Percentiles rank a stretch among this genome's conserved stretches.
phyloP scores from a whole-genome alignment of 2,329 filamentous ascomycete species.

The Fusarium sp. region DNA sequence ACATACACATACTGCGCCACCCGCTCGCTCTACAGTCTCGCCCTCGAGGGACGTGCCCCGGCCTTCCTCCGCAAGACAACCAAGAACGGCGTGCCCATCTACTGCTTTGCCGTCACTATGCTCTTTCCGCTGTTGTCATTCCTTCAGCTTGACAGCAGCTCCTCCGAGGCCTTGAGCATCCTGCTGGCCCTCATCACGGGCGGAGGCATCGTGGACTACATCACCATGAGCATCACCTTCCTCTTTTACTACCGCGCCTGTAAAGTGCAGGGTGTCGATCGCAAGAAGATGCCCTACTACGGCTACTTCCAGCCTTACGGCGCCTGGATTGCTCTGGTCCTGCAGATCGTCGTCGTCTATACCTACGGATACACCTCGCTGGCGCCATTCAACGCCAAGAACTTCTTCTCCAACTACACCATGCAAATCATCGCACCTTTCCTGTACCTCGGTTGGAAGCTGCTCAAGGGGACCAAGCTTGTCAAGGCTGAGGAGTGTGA shows the following conservation, averaged over 20 bases:
- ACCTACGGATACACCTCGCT: constrained; percentile 64
- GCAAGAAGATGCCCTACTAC: constrained; percentile 62
- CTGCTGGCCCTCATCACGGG: constrained; percentile 60
- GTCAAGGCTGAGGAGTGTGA: constrained; percentile 63
- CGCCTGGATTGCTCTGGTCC: constrained; percentile 31
- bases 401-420: constrained; percentile 61
- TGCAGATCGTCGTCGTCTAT: constrained; percentile 46
- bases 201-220: constrained; percentile 62
- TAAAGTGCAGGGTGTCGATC: constrained; percentile 58
- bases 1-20: constrained; percentile 57
- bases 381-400: constrained; percentile 61
- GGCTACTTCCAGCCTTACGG: constrained; percentile 50
- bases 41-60: constrained; percentile 64
- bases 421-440: constrained; percentile 61
- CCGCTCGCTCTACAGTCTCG: constrained; percentile 67
- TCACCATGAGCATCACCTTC: constrained; percentile 67
- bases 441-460: constrained; percentile 66
- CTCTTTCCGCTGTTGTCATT: constrained; percentile 59
- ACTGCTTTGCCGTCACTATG: constrained; percentile 61
- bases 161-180: constrained; percentile 56
- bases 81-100: constrained; percentile 65
- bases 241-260: constrained; percentile 67
- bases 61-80: constrained; percentile 64
- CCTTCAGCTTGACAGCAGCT: constrained; percentile 56
- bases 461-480: constrained; percentile 65